These are phyloP conservation scores for Volvox africanus DNA, from an alignment of 139 green algal genomes.

Conservation along the genomic window DNA sequence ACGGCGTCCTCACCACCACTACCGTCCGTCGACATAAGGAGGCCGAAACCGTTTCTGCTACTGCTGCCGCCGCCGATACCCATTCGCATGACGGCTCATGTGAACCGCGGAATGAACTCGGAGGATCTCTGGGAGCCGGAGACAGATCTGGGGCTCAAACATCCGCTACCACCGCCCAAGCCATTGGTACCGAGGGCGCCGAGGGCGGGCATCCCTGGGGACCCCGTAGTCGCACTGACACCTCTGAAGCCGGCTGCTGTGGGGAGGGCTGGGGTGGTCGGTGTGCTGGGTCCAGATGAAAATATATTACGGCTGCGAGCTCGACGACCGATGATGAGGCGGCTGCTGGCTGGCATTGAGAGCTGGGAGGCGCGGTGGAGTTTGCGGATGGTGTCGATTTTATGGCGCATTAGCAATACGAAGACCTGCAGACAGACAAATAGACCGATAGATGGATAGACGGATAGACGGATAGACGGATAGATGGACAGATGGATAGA, in stretches of 20 bases:
- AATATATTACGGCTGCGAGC: not conserved
- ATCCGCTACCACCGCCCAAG: not conserved
- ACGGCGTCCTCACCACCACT: no score
- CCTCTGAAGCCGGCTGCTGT: no score
- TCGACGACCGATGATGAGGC: not conserved
- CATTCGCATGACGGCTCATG: no score
- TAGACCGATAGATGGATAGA: not conserved
- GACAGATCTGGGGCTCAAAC: no score
- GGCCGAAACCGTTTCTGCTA: no score
- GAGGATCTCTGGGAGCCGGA: no score
- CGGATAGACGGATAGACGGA: not conserved
- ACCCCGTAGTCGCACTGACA: no score
- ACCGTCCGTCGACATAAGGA: no score
- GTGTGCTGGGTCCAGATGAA: not conserved
- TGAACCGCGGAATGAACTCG: no score
- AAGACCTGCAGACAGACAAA: not conserved
- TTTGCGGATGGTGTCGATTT: constrained; percentile 38
- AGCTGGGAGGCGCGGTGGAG: not conserved
- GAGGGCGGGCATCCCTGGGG: not conserved
- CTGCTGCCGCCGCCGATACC: no score
- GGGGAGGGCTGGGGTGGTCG: not conserved
- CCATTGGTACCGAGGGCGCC: not conserved
- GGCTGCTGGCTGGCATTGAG: not conserved
- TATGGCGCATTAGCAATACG: constrained; percentile 30
- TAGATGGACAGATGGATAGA: not conserved